Conservation (phyloP, 192 early-diverging fungal genomes). For the Coemansia sp. region DNA sequence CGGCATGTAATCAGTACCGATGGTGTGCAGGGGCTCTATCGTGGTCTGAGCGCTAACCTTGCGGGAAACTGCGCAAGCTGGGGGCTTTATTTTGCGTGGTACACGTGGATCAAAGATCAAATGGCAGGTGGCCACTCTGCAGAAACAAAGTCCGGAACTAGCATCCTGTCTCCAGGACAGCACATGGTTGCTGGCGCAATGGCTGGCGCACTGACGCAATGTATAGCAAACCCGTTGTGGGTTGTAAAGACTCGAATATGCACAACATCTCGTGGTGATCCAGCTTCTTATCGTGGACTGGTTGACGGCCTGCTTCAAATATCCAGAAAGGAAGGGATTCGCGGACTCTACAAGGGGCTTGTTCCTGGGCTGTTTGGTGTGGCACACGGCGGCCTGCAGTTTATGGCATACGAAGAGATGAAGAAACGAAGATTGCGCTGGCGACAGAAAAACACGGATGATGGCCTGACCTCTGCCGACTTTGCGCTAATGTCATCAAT, state of each 20-base stretch:
- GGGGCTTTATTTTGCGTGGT: conserved; percentile 98
- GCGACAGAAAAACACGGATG: not conserved
- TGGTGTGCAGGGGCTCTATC: conserved; percentile 78
- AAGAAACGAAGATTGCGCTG: conserved; percentile 66
- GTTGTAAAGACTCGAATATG: conserved; percentile 85
- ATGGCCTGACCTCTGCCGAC: conserved; percentile 61
- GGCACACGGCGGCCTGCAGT: conserved; percentile 96
- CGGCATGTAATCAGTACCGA: conserved; percentile 60
- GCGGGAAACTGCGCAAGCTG: conserved; percentile 89
- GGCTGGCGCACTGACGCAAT: conserved; percentile 73
- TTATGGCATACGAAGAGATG: conserved; percentile 98
- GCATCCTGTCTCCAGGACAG: conserved; percentile 69
- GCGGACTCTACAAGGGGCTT: conserved; percentile 79
- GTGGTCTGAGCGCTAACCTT: conserved; percentile 88
- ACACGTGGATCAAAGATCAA: conserved; percentile 55
- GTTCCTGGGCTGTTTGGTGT: conserved; percentile 88
- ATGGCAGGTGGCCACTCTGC: conserved; percentile 46
- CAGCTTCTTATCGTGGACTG: conserved; percentile 67
- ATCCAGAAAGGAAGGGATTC: conserved; percentile 65
- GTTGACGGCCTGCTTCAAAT: conserved; percentile 63
- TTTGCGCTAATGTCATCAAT: conserved; percentile 80
- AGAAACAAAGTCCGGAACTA: conserved; percentile 49
- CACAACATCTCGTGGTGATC: conserved; percentile 60
- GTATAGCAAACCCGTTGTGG: conserved; percentile 80
- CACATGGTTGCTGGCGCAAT: conserved; percentile 78